phyloP scores from a whole-genome alignment of 257 asterid species.

The Ligustrum vulgare region DNA sequence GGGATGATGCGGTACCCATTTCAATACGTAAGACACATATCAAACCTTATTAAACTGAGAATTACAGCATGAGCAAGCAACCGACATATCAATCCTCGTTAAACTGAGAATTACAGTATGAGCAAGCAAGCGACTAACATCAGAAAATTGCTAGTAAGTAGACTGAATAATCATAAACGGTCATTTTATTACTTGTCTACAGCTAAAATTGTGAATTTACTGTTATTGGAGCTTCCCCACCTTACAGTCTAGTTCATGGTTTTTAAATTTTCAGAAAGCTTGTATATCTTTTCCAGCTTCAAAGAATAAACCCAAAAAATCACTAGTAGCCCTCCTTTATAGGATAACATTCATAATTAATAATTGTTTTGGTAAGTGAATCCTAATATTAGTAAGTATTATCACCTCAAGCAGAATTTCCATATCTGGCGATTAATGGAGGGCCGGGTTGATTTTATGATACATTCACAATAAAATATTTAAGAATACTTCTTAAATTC shows the following conservation, averaged over 20 bases:
- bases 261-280: not conserved
- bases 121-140: not conserved
- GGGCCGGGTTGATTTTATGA: not conserved
- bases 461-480: not conserved
- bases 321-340: not conserved
- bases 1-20: not conserved
- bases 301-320: constrained; percentile 7
- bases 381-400: not conserved
- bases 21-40: not conserved
- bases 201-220: constrained; percentile 6
- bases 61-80: not conserved
- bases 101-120: constrained; percentile 2
- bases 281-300: constrained; percentile 11
- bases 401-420: not conserved
- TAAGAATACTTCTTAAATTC: not conserved
- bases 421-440: constrained; percentile 1
- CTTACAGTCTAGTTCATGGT: not conserved
- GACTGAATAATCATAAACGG: not conserved
- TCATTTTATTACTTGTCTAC: constrained; percentile 4
- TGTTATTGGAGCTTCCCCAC: not conserved
- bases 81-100: not conserved
- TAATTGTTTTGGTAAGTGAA: constrained; percentile 1
- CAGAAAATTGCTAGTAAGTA: constrained; percentile 8
- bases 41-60: not conserved
- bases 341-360: not conserved